Conservation (phyloP, 2,329 filamentous ascomycete genomes). For the Fusarium sp. region DNA sequence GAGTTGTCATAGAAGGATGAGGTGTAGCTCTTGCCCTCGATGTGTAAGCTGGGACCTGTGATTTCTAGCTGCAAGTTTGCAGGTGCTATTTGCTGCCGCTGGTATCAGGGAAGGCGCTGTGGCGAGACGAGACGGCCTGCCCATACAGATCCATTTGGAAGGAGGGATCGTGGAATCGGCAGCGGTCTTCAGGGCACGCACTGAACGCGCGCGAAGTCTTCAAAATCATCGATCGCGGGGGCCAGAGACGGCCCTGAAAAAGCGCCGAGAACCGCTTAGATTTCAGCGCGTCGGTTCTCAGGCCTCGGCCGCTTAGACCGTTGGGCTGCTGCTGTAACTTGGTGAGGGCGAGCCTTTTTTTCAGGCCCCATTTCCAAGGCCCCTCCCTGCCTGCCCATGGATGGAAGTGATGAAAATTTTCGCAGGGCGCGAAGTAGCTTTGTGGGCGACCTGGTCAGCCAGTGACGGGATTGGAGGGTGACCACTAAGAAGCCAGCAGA, state of each 20-base stretch:
- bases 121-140: slow-evolving; percentile 15
- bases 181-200: slow-evolving; percentile 1
- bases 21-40: slow-evolving; percentile 14
- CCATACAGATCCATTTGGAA: background rate
- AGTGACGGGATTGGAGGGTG: slow-evolving; percentile 24
- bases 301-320: background rate
- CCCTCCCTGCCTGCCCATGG: slow-evolving; percentile 19
- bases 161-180: slow-evolving; percentile 5
- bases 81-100: background rate
- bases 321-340: slow-evolving; percentile 27
- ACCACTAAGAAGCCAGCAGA: slow-evolving; percentile 35
- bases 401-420: slow-evolving; percentile 33
- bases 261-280: slow-evolving; percentile 1
- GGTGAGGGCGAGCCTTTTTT: slow-evolving; percentile 1
- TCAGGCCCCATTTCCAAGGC: slow-evolving; percentile 39
- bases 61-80: background rate
- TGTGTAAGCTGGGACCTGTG: slow-evolving; percentile 5
- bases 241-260: background rate
- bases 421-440: slow-evolving; percentile 18
- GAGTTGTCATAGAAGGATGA: background rate
- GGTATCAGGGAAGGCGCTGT: slow-evolving; percentile 10
- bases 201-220: background rate
- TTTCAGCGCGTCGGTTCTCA: slow-evolving; percentile 3
- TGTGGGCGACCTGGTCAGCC: slow-evolving; percentile 23
- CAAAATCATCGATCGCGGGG: background rate